Evolutionary conservation across 2,329 filamentous ascomycete species (phyloP).

Genomic region (Celoporthe dispersa): DNA sequence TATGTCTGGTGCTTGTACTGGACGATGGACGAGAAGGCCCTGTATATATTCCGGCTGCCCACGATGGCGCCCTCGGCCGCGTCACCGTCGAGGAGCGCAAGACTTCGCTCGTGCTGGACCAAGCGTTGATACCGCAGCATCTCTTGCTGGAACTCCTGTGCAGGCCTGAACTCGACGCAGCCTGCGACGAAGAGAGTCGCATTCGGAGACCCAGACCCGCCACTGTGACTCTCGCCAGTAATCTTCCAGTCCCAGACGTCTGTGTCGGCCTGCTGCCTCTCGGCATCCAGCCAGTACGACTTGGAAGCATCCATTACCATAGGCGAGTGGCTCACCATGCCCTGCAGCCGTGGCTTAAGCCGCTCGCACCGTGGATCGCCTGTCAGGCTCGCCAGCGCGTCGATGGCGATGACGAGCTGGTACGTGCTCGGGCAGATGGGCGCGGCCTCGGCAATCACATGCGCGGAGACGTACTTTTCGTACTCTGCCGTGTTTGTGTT

Average conservation of each 20-base stretch:
- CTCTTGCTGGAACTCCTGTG: constrained; percentile 13
- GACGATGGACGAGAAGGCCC: constrained; percentile 42
- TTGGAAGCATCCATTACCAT: constrained; percentile 39
- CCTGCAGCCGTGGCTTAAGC: constrained; percentile 37
- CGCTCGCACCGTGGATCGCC: constrained; percentile 30
- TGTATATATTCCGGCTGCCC: constrained; percentile 44
- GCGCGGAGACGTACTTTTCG: constrained; percentile 40
- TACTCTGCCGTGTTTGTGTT: constrained; percentile 44
- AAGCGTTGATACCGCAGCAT: constrained; percentile 41
- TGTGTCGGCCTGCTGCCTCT: constrained; percentile 18
- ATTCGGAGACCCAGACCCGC: background rate
- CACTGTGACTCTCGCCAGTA: constrained; percentile 5
- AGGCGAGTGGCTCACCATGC: constrained; percentile 39
- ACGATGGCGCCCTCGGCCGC: constrained; percentile 39
- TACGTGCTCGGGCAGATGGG: constrained; percentile 46
- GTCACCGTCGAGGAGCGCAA: constrained; percentile 35
- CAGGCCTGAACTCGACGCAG: background rate
- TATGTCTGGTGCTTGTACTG: constrained; percentile 39
- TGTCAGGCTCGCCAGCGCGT: constrained; percentile 39
- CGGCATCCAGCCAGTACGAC: constrained; percentile 37
- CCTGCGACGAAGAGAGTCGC: background rate
- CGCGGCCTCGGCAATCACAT: constrained; percentile 45
- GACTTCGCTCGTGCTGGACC: constrained; percentile 38
- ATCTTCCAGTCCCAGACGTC: constrained; percentile 38
- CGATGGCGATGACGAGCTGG: constrained; percentile 40